Evolutionary conservation across 164 flowering plant species (phyloP), one percentile per base, ranked within the genome.

Genomic region (Piper betle): DNA sequence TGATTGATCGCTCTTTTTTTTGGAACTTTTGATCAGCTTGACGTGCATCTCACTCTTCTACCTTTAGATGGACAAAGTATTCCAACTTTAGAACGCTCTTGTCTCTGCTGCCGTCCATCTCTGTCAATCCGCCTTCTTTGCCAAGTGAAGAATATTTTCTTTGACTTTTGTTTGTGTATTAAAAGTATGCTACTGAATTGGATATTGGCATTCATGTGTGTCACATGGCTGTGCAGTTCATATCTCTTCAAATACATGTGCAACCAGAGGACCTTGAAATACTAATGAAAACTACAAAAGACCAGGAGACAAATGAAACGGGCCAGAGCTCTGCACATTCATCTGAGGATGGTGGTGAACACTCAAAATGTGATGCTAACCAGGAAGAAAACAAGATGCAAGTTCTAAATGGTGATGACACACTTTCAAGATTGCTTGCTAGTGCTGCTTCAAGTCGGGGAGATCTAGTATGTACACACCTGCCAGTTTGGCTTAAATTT

Each of bases 41-140:
- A 83, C 68, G 68, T 84, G 70, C 76, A 84, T 65, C 75, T 91
- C 63, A 64, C 68, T 68, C 86, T 84, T 54, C 78, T 84, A 62
- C 79, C 97, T 55, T 57, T 79, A 61, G 78, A 83, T 67, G 80
- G 79, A 37, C 65, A 77, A 74, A 80, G 61, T 53, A 59, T 76
- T 53, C 87, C 90, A 20, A 72, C 71, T 67, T 71, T 91, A 80
- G 70, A 75, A 67, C 73, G 69, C 60, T 94, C 94, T 25, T 80
- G 80, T 66, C 76, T 91, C 38, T 77, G 87, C 67, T 84, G 97
- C 82, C 81, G 76, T 52, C 86, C 84, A 9, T 77, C 80, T 52
- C 55, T 78, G 74, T 74, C 87, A 10, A 73, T 87, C 40, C 65
- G 69, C 68, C 82, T 80, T 42, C 67, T 88, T 6, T 72, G 85